A percentile compares a stretch with the other conserved stretches of the same genome.
Conservation (phyloP, 2,329 filamentous ascomycete species). For the Colletotrichum lentis region DNA sequence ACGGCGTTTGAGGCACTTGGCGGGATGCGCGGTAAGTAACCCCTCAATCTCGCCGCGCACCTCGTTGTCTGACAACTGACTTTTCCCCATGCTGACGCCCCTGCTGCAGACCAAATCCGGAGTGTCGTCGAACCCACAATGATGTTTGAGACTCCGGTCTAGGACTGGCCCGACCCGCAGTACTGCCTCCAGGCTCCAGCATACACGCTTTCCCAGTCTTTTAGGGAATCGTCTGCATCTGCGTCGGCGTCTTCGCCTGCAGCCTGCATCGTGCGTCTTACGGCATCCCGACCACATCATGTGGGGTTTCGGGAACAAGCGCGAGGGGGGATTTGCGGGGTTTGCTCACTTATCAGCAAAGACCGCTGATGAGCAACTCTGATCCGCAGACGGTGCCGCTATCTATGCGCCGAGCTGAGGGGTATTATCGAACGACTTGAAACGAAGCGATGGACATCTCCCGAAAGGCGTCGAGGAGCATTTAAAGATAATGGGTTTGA, state of each 20-base stretch:
- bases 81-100: constrained; percentile 19
- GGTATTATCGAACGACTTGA: constrained; percentile 31
- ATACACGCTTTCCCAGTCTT: neutral
- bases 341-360: constrained; percentile 37
- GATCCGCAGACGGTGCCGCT: neutral
- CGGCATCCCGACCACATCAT: neutral
- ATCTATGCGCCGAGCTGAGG: constrained; percentile 13
- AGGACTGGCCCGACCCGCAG: constrained; percentile 23
- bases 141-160: constrained; percentile 35
- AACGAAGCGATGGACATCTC: constrained; percentile 23
- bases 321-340: constrained; percentile 15
- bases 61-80: neutral
- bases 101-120: constrained; percentile 41
- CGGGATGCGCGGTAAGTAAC: constrained; percentile 53
- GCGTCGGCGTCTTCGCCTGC: neutral
- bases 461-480: constrained; percentile 23
- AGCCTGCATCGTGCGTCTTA: neutral
- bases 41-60: constrained; percentile 1
- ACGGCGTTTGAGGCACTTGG: constrained; percentile 55
- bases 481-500: constrained; percentile 31
- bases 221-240: constrained; percentile 3
- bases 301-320: constrained; percentile 20
- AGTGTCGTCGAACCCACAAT: constrained; percentile 41
- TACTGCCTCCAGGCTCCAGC: constrained; percentile 1
- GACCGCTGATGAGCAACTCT: constrained; percentile 22